Conservation (phyloP, 768 basidiomycete species). For the Podaxis carcinomalis region DNA sequence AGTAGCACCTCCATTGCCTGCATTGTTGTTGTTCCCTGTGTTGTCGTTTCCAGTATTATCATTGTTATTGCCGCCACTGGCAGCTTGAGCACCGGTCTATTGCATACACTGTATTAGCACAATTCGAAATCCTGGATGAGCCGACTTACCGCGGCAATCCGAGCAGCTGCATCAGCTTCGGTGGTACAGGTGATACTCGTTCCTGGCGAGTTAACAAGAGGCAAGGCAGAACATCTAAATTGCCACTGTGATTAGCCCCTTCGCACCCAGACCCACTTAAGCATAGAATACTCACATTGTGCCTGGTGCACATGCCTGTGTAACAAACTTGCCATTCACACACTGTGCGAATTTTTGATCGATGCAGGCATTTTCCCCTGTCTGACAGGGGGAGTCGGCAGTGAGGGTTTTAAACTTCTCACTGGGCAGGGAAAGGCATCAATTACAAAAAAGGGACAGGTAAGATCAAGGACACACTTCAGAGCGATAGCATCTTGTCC, state of each 20-base stretch:
- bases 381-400: constrained; percentile 29
- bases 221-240: constrained; percentile 45
- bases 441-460: constrained; percentile 9
- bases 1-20: background rate
- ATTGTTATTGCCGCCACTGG: background rate
- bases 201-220: constrained; percentile 44
- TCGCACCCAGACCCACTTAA: background rate
- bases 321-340: constrained; percentile 40
- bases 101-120: background rate
- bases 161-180: constrained; percentile 26
- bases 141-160: no score
- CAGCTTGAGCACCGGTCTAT: constrained; percentile 16
- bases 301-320: constrained; percentile 29
- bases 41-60: constrained; percentile 12
- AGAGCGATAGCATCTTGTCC: constrained; percentile 36
- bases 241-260: background rate
- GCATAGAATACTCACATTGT: constrained; percentile 26
- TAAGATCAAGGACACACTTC: constrained; percentile 26
- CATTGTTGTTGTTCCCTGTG: constrained; percentile 13
- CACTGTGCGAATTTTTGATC: constrained; percentile 51
- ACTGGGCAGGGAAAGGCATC: constrained; percentile 16
- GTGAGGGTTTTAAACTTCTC: constrained; percentile 30
- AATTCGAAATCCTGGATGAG: no score
- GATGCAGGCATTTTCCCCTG: constrained; percentile 45
- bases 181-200: constrained; percentile 52